Evolutionary conservation across 2,329 filamentous ascomycete genomes (phyloP), one percentile per base, ranked within the genome.

Genomic region (Dactylellina cionopaga): DNA sequence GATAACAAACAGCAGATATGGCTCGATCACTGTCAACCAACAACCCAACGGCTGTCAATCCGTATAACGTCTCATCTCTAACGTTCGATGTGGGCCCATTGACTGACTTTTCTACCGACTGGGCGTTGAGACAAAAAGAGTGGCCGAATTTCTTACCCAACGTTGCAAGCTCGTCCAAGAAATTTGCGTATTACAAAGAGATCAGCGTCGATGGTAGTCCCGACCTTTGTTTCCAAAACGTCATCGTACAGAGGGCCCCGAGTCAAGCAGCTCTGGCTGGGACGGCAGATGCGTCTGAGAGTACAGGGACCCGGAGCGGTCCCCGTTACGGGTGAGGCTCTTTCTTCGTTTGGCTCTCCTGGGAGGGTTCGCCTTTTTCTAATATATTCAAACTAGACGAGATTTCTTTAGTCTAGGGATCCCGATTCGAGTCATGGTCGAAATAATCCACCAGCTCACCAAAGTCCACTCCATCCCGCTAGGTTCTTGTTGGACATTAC

Each of bases 161-260:
- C 49, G 60, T 64, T 39, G 27, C 69, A 55, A 62, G 47, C 31
- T 44, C 56, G 47, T 62, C 69, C 9, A 74, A 74, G 55, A 74
- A 74, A 31, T 68, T 68, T 55, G 69, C 69, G n/a, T 74, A 62
- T 39, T 74, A 74, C 55, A 74, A 66, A 46, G 69, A 74, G 27
- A 74, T 74, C 47, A 55, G 55, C 43, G 41, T 74, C 39, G 69
- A 74, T 59, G 52, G 51, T 37, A 74, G 68, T 56, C 69, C 60
- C 35, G 62, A 74, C 27, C 69, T 74, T 22, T 74, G 69, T 59
- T 74, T 74, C 6, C 69, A 74, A 56, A 74, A 74, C 33, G 69
- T 74, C 44, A 68, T 74, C 17, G 68, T 74, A 24, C 69, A 74
- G 51, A 74, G 52, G 44, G 60, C 69, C n/a, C 69, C 69, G n/a